A percentile compares a stretch with the other conserved stretches of the same genome.
phyloP scores from a whole-genome alignment of 345 rosid species.

The Punica granatum region DNA sequence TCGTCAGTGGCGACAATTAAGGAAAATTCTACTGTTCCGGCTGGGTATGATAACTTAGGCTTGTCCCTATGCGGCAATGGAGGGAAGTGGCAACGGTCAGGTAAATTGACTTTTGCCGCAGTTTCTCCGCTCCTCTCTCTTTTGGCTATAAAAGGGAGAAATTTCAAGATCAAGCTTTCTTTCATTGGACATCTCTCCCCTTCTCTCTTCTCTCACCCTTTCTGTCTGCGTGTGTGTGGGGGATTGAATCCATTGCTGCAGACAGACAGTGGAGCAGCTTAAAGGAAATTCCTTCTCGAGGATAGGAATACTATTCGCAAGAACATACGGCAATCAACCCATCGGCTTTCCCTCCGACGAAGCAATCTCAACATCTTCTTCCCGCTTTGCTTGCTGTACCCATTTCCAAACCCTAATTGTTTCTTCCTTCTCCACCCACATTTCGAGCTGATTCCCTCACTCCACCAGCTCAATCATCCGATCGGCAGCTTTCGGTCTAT shows the following conservation, averaged over 20 bases:
- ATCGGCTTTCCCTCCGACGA: neutral
- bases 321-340: neutral
- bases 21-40: too few relatives aligned
- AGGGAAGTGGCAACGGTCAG: neutral
- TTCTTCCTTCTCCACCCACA: neutral
- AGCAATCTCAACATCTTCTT: neutral
- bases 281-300: neutral
- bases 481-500: neutral
- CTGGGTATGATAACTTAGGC: too few relatives aligned
- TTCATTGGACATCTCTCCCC: neutral
- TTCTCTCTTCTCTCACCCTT: neutral
- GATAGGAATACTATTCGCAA: slow-evolving; percentile 3
- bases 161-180: neutral
- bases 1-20: too few relatives aligned
- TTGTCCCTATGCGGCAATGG: too few relatives aligned
- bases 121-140: neutral
- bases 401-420: neutral
- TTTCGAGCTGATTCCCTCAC: neutral
- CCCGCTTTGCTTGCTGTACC: neutral
- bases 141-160: neutral
- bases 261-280: slow-evolving; percentile 1
- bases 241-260: neutral
- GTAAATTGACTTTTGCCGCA: neutral
- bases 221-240: too few relatives aligned
- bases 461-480: neutral